Evolutionary conservation across 495 filamentous ascomycete genomes (phyloP), one percentile per base, ranked within the genome.

Genomic region (Cryomyces antarcticus): DNA sequence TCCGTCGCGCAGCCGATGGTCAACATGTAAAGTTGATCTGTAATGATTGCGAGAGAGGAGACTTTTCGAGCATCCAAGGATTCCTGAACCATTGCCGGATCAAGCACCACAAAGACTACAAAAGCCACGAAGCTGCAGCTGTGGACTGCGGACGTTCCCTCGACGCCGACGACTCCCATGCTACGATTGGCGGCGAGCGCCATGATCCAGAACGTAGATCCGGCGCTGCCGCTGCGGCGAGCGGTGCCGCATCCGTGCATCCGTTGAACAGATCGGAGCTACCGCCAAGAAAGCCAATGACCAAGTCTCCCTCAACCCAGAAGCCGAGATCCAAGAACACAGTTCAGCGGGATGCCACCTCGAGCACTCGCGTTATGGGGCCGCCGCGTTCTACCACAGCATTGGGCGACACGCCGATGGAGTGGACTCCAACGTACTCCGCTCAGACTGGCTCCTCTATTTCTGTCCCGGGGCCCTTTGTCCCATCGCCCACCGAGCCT

Each of bases 31-130:
- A 92, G 59, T 70, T 96, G 38, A 75, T 88, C 40, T 97, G 89
- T 62, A 66, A 86, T 41, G 80, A 89, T 54, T 97, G 89, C 53
- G 71, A 82, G 36, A 67, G 84, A 43, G 79, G 78, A 61, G 80
- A 95, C 56, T 96, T 95, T 57, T 85, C 80, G 37, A 94, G 85
- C 58, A 83, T 83, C 1, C 89, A 97, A 58, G 89, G 89, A 3
- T 96, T 97, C 54, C 88, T 97, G 63, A 97, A 97, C 51, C 89
- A 97, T 53, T 95, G 86, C 53, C 85, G 89, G 36, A 95, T 97
- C 44, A 83, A 87, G 6, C 89, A 97, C 60, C 77, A 75, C 46
- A 71, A 83, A 40, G 83, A 86, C 41, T 95, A 82, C 63, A 79
- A 84, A 52, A 95, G 84, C 52, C 89, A 97, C 52, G 87, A 95